These are phyloP conservation scores for Teratosphaeria viscida DNA, from an alignment of 2,329 filamentous ascomycete species.

Conservation along the genomic window DNA sequence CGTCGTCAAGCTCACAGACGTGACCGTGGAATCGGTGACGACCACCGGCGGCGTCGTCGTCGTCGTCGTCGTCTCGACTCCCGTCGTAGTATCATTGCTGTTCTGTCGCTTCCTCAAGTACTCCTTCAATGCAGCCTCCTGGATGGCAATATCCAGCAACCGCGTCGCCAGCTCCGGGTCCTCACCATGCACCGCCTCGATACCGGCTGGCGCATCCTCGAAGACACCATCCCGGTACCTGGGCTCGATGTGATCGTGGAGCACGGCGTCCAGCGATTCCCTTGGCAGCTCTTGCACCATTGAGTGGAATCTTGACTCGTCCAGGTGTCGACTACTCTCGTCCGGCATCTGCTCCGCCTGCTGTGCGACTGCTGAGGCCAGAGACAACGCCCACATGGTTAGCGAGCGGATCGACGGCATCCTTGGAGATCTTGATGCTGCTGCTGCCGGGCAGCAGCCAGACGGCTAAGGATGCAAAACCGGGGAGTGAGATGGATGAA, in stretches of 20 bases:
- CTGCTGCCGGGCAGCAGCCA: conserved; percentile 2
- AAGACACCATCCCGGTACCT: conserved; percentile 61
- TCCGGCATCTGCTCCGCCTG: conserved; percentile 3
- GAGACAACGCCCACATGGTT: conserved; percentile 27
- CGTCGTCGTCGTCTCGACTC: conserved; percentile 13
- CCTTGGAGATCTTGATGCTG: conserved; percentile 3
- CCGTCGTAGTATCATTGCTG: conserved; percentile 6
- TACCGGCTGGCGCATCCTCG: conserved; percentile 51
- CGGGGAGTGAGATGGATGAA: background rate
- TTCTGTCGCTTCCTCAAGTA: conserved; percentile 34
- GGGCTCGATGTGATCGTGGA: conserved; percentile 52
- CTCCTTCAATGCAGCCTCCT: conserved; percentile 22
- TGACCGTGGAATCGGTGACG: conserved; percentile 18
- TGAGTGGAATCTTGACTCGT: conserved; percentile 38
- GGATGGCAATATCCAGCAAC: conserved; percentile 53
- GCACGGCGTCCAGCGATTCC: conserved; percentile 53
- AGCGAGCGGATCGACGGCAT: conserved; percentile 34
- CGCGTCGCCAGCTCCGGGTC: conserved; percentile 53
- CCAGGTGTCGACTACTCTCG: conserved; percentile 15
- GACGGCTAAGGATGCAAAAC: background rate
- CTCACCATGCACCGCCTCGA: conserved; percentile 52
- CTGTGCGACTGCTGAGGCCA: conserved; percentile 24
- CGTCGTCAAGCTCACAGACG: conserved; percentile 14
- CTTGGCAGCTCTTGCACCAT: conserved; percentile 48
- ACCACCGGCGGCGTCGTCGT: conserved; percentile 13